Conservation (phyloP, 345 rosid species). For the Dimocarpus longan region DNA sequence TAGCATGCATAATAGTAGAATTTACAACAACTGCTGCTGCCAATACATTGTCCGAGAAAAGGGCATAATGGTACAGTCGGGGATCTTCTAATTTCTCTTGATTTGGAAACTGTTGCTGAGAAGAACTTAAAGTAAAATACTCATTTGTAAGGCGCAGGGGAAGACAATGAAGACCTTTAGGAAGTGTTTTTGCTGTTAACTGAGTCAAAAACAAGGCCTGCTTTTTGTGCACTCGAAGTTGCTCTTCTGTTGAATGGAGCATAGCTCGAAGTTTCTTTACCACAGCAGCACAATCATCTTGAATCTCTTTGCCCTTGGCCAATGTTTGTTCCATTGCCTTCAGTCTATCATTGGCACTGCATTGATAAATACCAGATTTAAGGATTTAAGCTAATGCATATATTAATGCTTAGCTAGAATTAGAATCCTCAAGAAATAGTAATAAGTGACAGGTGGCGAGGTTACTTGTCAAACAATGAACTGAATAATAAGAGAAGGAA, state of each 20-base stretch:
- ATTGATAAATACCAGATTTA: slow-evolving; percentile 15
- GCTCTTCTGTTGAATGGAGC: slow-evolving; percentile 97
- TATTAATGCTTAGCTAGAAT: background rate
- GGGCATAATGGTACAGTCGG: slow-evolving; percentile 76
- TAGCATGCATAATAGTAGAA: slow-evolving; percentile 79
- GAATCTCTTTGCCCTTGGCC: slow-evolving; percentile 82
- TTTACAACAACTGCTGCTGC: slow-evolving; percentile 94
- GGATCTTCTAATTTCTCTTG: slow-evolving; percentile 77
- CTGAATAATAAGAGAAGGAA: background rate
- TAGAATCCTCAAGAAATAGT: background rate
- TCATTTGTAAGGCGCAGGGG: slow-evolving; percentile 90
- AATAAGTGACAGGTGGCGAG: background rate
- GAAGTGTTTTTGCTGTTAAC: slow-evolving; percentile 91
- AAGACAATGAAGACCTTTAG: slow-evolving; percentile 98
- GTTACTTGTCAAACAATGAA: background rate
- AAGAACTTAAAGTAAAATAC: slow-evolving; percentile 64
- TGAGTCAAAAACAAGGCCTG: slow-evolving; percentile 94
- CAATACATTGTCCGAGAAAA: slow-evolving; percentile 92
- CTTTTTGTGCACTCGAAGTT: slow-evolving; percentile 89
- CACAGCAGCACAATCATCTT: slow-evolving; percentile 82
- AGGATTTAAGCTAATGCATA: background rate
- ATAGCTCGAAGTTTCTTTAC: slow-evolving; percentile 95
- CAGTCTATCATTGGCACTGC: slow-evolving; percentile 73
- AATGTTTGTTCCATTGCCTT: slow-evolving; percentile 88
- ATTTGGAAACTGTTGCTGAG: slow-evolving; percentile 67